phyloP scores from a whole-genome alignment of 805 yeast species.

The Teunomyces lycoperdinae region DNA sequence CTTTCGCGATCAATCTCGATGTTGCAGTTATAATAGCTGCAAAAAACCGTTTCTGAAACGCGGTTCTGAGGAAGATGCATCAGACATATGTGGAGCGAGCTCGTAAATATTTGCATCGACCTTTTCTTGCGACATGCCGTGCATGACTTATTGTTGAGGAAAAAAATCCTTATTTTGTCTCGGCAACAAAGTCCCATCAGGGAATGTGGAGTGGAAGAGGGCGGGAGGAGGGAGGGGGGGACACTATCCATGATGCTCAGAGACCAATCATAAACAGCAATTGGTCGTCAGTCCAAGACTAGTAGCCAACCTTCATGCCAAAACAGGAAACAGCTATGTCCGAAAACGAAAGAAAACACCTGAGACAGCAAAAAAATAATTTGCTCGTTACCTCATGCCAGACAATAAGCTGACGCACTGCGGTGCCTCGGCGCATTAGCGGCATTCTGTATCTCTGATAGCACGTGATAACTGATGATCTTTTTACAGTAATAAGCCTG shows the following conservation, averaged over 20 bases:
- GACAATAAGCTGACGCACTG: neutral
- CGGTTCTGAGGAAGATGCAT: neutral
- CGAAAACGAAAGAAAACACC: neutral
- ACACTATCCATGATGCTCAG: no score
- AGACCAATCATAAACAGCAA: no score
- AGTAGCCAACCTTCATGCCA: neutral
- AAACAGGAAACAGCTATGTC: neutral
- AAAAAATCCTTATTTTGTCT: no score
- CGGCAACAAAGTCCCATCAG: no score
- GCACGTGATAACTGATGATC: conserved; percentile 1
- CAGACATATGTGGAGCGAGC: neutral
- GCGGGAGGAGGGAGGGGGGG: no score
- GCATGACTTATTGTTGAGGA: no score
- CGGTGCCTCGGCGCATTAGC: neutral
- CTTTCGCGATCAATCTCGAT: neutral
- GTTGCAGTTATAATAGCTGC: neutral
- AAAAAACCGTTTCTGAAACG: neutral
- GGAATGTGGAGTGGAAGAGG: no score
- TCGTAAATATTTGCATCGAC: neutral
- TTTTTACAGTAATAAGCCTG: neutral
- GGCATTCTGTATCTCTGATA: neutral
- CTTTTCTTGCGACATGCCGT: no score
- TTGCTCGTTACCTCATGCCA: neutral
- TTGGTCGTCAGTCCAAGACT: no score
- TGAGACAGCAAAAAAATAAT: neutral